phyloP scores from a whole-genome alignment of 164 flowering plant species.

The Hamamelis virginiana region DNA sequence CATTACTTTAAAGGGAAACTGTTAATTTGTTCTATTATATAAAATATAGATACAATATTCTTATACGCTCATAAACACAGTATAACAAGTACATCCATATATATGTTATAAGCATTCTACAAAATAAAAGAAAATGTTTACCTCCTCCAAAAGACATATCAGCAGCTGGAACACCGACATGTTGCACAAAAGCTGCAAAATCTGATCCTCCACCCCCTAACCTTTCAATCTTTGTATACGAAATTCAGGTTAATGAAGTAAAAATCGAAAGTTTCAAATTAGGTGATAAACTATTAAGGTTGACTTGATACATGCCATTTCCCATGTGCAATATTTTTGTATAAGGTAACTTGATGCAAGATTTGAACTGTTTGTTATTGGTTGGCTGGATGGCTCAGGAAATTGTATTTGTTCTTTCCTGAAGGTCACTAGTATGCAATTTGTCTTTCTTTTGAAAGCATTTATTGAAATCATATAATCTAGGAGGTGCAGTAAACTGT shows the following conservation, averaged over 20 bases:
- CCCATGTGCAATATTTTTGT: neutral
- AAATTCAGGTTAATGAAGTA: neutral
- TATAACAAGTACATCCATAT: too few relatives aligned
- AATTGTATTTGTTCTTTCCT: neutral
- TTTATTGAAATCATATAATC: neutral
- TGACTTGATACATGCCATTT: neutral
- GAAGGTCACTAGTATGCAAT: neutral
- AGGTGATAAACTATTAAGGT: neutral
- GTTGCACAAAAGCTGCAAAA: conserved; percentile 70
- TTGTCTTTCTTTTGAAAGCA: neutral
- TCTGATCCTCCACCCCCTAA: conserved; percentile 70
- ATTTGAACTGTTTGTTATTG: neutral
- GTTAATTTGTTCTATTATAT: too few relatives aligned
- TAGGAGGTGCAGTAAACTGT: neutral
- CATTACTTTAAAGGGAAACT: too few relatives aligned
- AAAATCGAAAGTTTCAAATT: neutral
- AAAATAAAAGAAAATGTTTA: conserved; percentile 15
- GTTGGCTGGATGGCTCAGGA: neutral
- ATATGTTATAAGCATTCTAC: neutral
- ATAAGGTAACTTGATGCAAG: too few relatives aligned
- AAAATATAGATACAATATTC: too few relatives aligned
- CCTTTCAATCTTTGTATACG: conserved; percentile 40
- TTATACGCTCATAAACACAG: too few relatives aligned
- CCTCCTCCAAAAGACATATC: conserved; percentile 63
- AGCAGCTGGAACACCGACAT: conserved; percentile 64